Percentiles rank a stretch among this genome's conserved stretches.
Evolutionary conservation across 345 rosid species (phyloP).

Genomic region (Nasturtium officinale): DNA sequence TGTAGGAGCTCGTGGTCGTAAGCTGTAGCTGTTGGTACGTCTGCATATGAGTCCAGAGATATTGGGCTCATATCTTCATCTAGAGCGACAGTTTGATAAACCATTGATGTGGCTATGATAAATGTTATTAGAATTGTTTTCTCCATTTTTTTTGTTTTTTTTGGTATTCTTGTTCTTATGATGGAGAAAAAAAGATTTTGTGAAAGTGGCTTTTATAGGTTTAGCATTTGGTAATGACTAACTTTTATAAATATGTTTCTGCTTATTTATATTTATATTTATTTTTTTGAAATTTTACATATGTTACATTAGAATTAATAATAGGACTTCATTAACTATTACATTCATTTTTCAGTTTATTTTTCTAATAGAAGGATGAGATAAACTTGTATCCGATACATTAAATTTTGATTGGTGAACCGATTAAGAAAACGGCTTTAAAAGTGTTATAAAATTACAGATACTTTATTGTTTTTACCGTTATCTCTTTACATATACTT

Average conservation of each 20-base stretch:
- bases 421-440: too few species aligned
- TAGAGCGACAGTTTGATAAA: not conserved
- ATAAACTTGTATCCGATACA: too few species aligned
- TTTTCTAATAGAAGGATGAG: too few species aligned
- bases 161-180: not conserved
- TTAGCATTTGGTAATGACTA: conserved; percentile 12
- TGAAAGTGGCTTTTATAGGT: not conserved
- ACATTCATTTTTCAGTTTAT: too few species aligned
- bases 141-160: not conserved
- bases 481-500: too few species aligned
- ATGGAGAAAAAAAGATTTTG: not conserved
- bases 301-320: not conserved
- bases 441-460: too few species aligned
- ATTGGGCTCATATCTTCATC: conserved; percentile 10
- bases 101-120: conserved; percentile 16
- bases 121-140: conserved; percentile 12
- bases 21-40: not conserved
- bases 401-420: too few species aligned
- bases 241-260: not conserved
- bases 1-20: conserved; percentile 23
- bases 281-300: not conserved
- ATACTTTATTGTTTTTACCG: too few species aligned
- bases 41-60: not conserved
- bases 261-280: not conserved
- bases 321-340: not conserved